These are phyloP conservation scores for Actinomortierella wolfii DNA, from an alignment of 371 early-diverging fungal genomes.

Conservation along the genomic window DNA sequence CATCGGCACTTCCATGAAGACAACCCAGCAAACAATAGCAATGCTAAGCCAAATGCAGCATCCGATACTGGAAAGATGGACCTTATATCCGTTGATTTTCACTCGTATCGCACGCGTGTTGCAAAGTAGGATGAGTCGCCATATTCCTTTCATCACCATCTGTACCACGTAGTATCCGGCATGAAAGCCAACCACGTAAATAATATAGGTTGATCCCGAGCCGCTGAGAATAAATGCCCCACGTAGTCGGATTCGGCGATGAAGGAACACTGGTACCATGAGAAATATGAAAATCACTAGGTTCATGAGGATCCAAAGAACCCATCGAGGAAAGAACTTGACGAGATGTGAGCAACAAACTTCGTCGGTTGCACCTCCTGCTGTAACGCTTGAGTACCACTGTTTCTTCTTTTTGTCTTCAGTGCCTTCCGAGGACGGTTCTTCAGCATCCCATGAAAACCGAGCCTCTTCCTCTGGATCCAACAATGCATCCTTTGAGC, in stretches of 20 bases:
- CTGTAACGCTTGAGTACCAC: too few relatives aligned
- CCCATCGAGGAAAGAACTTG: too few relatives aligned
- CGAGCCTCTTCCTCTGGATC: too few relatives aligned
- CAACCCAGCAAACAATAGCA: slow-evolving; percentile 18
- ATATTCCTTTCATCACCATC: slow-evolving; percentile 22
- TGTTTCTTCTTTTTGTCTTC: too few relatives aligned
- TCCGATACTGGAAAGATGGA: slow-evolving; percentile 18
- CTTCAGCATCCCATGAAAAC: too few relatives aligned
- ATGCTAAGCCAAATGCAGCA: slow-evolving; percentile 24
- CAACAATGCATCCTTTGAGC: too few relatives aligned
- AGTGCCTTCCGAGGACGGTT: too few relatives aligned
- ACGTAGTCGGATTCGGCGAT: slow-evolving; percentile 12
- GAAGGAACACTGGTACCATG: slow-evolving; percentile 17
- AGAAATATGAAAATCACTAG: slow-evolving; percentile 3
- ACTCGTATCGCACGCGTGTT: slow-evolving; percentile 25
- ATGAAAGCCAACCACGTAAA: slow-evolving; percentile 19
- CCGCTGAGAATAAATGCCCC: slow-evolving; percentile 19
- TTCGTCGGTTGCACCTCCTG: too few relatives aligned
- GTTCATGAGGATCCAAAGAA: slow-evolving; percentile 13
- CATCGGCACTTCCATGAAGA: slow-evolving; percentile 24
- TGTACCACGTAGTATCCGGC: slow-evolving; percentile 31
- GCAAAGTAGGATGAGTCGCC: slow-evolving; percentile 22
- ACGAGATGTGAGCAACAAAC: too few relatives aligned
- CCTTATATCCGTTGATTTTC: slow-evolving; percentile 31
- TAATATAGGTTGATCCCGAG: slow-evolving; percentile 22